phyloP scores from a whole-genome alignment of 495 filamentous ascomycete genomes.

The Lepidopterella palustris region DNA sequence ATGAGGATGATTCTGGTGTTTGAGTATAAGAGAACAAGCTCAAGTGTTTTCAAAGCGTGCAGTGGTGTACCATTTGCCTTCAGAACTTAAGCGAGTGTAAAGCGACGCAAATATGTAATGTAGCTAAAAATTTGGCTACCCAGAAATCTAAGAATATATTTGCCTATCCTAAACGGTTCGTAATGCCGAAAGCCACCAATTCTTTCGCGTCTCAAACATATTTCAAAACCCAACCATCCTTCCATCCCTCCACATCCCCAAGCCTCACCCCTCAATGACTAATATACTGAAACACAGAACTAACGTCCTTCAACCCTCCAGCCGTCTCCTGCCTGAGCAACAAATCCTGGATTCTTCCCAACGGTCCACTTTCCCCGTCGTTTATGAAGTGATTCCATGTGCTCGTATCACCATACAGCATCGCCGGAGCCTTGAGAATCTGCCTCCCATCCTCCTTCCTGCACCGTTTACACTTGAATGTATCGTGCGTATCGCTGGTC shows the following conservation, averaged over 20 bases:
- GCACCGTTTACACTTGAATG: conserved; percentile 97
- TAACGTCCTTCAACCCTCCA: conserved; percentile 61
- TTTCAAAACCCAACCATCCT: not conserved
- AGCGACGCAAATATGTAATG: too few species aligned
- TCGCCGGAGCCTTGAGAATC: conserved; percentile 78
- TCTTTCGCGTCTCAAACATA: not conserved
- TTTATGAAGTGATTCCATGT: conserved; percentile 98
- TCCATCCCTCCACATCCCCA: not conserved
- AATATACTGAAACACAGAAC: conserved; percentile 97
- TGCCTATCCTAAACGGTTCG: not conserved
- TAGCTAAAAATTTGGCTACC: not conserved
- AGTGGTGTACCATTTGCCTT: too few species aligned
- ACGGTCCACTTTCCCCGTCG: conserved; percentile 55
- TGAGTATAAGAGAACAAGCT: not conserved
- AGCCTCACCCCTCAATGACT: conserved; percentile 56
- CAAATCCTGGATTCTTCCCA: conserved; percentile 83
- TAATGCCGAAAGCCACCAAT: not conserved
- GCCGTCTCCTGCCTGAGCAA: conserved; percentile 79
- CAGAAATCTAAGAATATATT: not conserved
- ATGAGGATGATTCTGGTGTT: conserved; percentile 22
- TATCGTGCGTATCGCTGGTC: conserved; percentile 90
- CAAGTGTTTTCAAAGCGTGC: not conserved
- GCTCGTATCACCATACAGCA: conserved; percentile 96
- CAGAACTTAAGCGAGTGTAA: too few species aligned
- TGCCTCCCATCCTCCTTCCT: conserved; percentile 74